Evolutionary conservation across 2,329 filamentous ascomycete species (phyloP), one percentile per base, ranked within the genome.

Genomic region (Fusarium penzigii): DNA sequence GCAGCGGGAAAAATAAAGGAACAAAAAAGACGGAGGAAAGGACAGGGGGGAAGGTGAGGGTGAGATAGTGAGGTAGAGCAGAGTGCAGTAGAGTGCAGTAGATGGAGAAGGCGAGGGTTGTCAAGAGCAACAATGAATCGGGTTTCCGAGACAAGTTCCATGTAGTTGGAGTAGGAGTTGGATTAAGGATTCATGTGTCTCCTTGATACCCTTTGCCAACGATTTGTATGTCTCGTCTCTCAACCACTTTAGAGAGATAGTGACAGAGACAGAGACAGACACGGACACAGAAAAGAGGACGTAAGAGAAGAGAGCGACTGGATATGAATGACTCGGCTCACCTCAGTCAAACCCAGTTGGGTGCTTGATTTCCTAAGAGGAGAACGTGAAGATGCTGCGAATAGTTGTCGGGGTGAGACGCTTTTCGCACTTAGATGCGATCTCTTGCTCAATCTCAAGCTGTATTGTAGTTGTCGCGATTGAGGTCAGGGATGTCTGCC

Each of bases 281-380:
- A 50, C 55, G n/a, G n/a, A n/a, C n/a, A n/a, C n/a, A n/a, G n/a
- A n/a, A 62, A 55, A 59, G 57, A 58, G 55, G 52, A 58, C 55
- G 57, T 55, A 55, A 25, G 20, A 25, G 20, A 25, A 4, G 59
- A 61, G 58, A 57, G 58, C 55, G 63, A 64, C 57, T 66, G 58
- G 65, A 64, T 53, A 65, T 67, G 65, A 67, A 67, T 64, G 56
- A 64, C 59, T 65, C 57, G 57, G 62, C 66, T 68, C 62, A 68
- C 67, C 67, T 70, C 57, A 60, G 57, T 57, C 20, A 25, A 25
- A 25, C 20, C 20, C 20, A 25, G 20, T 25, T 25, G 20, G 20
- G 20, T 25, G 20, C 20, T 25, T 25, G 20, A 25, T 25, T 4
- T 25, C 20, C 20, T 25, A 25, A 25, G 20, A 7, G 20, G 20